These are phyloP conservation scores for Mrakia frigida DNA, from an alignment of 768 basidiomycete species.

Conservation along the genomic window DNA sequence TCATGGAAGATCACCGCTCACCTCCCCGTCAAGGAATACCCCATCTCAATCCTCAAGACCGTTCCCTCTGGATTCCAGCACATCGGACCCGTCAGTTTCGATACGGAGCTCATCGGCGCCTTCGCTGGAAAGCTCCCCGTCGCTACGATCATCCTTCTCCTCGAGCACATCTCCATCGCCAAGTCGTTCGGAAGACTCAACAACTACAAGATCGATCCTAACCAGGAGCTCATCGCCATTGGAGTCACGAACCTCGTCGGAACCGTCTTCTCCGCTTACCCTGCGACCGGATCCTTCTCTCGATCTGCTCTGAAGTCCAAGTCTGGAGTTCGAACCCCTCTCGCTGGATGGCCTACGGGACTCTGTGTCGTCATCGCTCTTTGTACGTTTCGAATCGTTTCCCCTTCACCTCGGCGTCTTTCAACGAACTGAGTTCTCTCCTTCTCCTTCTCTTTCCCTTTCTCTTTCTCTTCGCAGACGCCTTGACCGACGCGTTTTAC, in stretches of 20 bases:
- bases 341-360: conserved; percentile 77
- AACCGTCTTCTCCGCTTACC: conserved; percentile 83
- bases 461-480: neutral
- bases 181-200: conserved; percentile 74
- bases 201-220: conserved; percentile 65
- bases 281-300: conserved; percentile 96
- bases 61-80: conserved; percentile 67
- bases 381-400: conserved; percentile 47
- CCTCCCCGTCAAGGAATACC: conserved; percentile 55
- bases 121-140: conserved; percentile 67
- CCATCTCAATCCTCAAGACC: conserved; percentile 73
- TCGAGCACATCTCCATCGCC: conserved; percentile 95
- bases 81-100: conserved; percentile 52
- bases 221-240: conserved; percentile 78
- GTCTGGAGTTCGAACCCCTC: conserved; percentile 90
- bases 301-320: conserved; percentile 95
- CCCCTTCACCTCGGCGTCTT: too few species aligned
- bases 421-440: too few species aligned
- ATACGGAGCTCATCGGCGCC: conserved; percentile 56
- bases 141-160: conserved; percentile 55
- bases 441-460: too few species aligned
- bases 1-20: conserved; percentile 78
- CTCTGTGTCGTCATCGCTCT: conserved; percentile 85
- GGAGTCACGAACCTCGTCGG: conserved; percentile 69
- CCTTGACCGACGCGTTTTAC: conserved; percentile 16